Conservation (phyloP, 257 asterid species). For the Ilex asprella region DNA sequence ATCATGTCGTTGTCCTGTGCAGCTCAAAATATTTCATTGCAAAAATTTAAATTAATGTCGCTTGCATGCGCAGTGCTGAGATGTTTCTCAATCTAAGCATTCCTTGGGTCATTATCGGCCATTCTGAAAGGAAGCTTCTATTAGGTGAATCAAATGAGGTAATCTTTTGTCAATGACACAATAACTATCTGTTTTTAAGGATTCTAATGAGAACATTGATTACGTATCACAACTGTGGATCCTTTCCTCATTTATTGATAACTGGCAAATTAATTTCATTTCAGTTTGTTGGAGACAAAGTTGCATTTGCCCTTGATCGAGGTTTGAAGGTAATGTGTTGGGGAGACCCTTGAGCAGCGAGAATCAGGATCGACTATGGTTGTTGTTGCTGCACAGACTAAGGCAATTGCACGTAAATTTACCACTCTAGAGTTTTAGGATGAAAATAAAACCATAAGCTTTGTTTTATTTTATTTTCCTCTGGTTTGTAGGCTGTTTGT, state of each 20-base stretch:
- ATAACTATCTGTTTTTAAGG: neutral
- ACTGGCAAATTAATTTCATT: slow-evolving; percentile 10
- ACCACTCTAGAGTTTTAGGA: too few species aligned
- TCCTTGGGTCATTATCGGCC: slow-evolving; percentile 98
- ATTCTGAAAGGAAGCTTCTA: slow-evolving; percentile 85
- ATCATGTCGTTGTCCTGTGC: neutral
- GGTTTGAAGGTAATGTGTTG: slow-evolving; percentile 97
- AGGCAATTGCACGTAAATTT: slow-evolving; percentile 87
- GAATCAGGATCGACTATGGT: slow-evolving; percentile 88
- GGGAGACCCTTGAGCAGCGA: slow-evolving; percentile 97
- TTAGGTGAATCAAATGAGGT: slow-evolving; percentile 86
- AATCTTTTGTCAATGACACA: slow-evolving; percentile 9
- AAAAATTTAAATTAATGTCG: slow-evolving; percentile 6
- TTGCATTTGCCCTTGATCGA: slow-evolving; percentile 87
- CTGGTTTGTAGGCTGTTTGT: slow-evolving; percentile 46
- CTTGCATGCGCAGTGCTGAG: slow-evolving; percentile 63
- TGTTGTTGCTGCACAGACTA: slow-evolving; percentile 93
- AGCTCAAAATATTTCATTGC: too few species aligned
- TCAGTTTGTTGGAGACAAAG: slow-evolving; percentile 94
- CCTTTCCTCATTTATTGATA: neutral
- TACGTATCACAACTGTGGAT: too few species aligned
- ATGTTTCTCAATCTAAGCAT: slow-evolving; percentile 76
- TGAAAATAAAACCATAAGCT: too few species aligned
- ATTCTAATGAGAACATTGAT: too few species aligned
- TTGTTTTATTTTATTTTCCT: slow-evolving; percentile 7